Evolutionary conservation across 306 rosid species (phyloP).

Genomic region (Crataegus laevigata): DNA sequence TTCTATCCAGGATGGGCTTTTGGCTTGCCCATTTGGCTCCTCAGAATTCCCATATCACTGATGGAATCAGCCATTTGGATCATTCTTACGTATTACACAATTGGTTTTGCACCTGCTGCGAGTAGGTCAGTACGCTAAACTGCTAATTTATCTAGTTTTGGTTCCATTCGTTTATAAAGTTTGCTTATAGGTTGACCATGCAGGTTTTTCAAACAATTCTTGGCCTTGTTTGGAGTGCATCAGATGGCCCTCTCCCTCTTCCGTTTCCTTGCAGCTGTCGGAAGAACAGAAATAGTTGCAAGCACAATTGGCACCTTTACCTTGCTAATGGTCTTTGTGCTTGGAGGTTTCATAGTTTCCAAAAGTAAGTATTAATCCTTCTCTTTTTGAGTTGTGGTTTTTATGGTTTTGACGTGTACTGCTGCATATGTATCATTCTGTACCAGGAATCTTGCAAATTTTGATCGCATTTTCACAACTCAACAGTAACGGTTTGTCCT

Average conservation of each 20-base stretch:
- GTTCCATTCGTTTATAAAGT: background rate
- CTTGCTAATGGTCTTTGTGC: conserved; percentile 35
- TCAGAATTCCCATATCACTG: conserved; percentile 61
- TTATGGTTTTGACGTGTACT: background rate
- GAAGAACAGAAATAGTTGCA: conserved; percentile 49
- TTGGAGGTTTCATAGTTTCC: conserved; percentile 58
- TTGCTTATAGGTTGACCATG: background rate
- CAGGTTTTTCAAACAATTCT: conserved; percentile 53
- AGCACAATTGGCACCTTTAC: conserved; percentile 40
- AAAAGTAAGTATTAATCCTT: conserved; percentile 26
- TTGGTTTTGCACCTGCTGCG: conserved; percentile 77
- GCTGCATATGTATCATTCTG: background rate
- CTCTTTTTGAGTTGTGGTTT: background rate
- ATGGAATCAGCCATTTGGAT: conserved; percentile 71
- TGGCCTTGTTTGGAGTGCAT: conserved; percentile 48
- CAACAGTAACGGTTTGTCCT: background rate
- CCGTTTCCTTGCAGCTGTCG: conserved; percentile 46
- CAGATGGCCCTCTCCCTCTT: conserved; percentile 62
- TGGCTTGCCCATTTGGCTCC: conserved; percentile 62
- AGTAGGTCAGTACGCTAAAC: conserved; percentile 39
- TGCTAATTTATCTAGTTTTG: background rate
- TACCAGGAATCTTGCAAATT: background rate
- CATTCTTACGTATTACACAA: conserved; percentile 57
- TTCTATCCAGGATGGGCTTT: conserved; percentile 74
- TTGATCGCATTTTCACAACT: background rate